A percentile compares a stretch with the other conserved stretches of the same genome.
phyloP scores from a whole-genome alignment of 1,284 basidiomycete genomes.

The Fistulina hepatica region DNA sequence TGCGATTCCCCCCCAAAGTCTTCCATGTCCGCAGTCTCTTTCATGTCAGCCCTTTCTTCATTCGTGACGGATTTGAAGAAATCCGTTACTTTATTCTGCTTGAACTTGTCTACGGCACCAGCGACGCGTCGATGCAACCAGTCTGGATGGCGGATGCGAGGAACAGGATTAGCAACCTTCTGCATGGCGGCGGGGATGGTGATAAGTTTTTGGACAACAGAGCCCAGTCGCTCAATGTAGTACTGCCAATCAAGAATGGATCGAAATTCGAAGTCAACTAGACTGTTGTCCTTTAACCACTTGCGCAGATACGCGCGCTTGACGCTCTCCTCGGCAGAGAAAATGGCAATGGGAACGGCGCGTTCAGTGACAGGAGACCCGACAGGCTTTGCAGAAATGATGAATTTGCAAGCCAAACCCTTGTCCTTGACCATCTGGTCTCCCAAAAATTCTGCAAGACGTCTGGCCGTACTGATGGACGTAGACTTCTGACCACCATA shows the following conservation, averaged over 20 bases:
- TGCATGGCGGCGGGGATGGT: slow-evolving; percentile 99
- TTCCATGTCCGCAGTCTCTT: slow-evolving; percentile 47
- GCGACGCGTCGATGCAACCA: slow-evolving; percentile 92
- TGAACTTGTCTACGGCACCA: slow-evolving; percentile 90
- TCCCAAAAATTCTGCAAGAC: slow-evolving; percentile 94
- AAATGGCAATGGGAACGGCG: slow-evolving; percentile 97
- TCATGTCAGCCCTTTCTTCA: slow-evolving; percentile 23
- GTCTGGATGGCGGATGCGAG: slow-evolving; percentile 92
- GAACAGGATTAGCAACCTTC: slow-evolving; percentile 93
- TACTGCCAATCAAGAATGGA: slow-evolving; percentile 98
- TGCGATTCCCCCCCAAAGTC: slow-evolving; percentile 39
- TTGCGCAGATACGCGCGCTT: slow-evolving; percentile 89
- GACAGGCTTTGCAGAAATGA: slow-evolving; percentile 90
- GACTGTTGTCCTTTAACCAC: slow-evolving; percentile 91
- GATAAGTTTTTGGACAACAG: slow-evolving; percentile 98
- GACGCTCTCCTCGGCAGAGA: slow-evolving; percentile 87
- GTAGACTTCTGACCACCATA: slow-evolving; percentile 97
- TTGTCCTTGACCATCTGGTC: slow-evolving; percentile 99
- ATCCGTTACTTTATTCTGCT: slow-evolving; percentile 94
- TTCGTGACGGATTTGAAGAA: slow-evolving; percentile 64
- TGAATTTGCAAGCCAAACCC: slow-evolving; percentile 97
- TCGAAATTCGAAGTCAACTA: slow-evolving; percentile 85
- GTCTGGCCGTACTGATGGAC: slow-evolving; percentile 91
- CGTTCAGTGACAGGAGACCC: slow-evolving; percentile 96
- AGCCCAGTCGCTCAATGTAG: slow-evolving; percentile 96